phyloP scores from a whole-genome alignment of 129 eudicot genomes.

The Flaveria linearis region DNA sequence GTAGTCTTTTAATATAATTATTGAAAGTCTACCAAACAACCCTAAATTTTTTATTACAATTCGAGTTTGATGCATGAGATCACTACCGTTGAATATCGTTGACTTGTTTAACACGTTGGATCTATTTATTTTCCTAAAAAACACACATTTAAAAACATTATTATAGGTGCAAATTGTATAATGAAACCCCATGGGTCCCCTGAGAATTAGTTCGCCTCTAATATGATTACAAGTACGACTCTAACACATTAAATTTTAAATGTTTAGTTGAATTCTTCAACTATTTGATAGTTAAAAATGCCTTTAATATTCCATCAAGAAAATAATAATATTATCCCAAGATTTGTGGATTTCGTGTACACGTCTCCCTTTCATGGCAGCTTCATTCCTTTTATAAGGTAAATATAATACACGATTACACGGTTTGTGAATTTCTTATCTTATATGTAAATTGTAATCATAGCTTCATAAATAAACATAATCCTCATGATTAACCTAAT shows the following conservation, averaged over 20 bases:
- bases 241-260: background rate
- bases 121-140: too few species aligned
- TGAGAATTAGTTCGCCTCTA: background rate
- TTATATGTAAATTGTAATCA: background rate
- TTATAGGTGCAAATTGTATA: background rate
- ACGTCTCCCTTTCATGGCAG: background rate
- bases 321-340: background rate
- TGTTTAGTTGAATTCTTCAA: slow-evolving; percentile 2
- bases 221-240: background rate
- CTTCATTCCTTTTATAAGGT: too few species aligned
- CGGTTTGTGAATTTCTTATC: background rate
- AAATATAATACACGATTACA: background rate
- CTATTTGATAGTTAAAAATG: background rate
- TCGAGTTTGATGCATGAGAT: too few species aligned
- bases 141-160: too few species aligned
- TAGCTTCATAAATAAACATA: background rate
- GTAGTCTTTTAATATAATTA: too few species aligned
- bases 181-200: background rate
- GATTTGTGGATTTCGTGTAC: background rate
- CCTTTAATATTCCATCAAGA: background rate
- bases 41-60: too few species aligned
- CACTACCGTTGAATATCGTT: too few species aligned
- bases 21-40: too few species aligned
- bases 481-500: background rate
- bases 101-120: too few species aligned